Evolutionary conservation across 192 early-diverging fungal genomes (phyloP), one percentile per base, ranked within the genome.

Genomic region (Phlyctochytrium arcticum): DNA sequence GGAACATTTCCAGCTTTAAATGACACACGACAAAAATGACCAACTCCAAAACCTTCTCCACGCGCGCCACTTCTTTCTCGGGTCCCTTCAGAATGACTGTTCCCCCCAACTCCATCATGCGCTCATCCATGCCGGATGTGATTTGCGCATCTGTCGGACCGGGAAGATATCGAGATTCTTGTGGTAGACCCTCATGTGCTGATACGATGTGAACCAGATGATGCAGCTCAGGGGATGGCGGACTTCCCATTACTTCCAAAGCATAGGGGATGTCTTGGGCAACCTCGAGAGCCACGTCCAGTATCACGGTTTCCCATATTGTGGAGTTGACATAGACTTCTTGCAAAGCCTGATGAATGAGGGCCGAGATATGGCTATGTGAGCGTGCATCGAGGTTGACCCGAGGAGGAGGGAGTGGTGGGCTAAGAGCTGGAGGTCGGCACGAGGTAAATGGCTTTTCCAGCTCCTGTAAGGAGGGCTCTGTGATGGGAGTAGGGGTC

Each of bases 31-130:
- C 57, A 47, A 75, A 75, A 0, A 69, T 29, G 36, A 71, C 36
- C 26, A 75, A 60, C 23, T 75, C 60, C 53, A 71, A 65, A 30
- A 74, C 75, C 15, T 34, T 51, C 61, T 76, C 60, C 10, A 75
- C n/a, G 17, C 58, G 69, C 4, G 12, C 15, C 21, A 68, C n/a
- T 36, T 68, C 60, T 32, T 59, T 2, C 26, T 44, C 53, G 15
- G 32, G 29, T 27, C 72, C 72, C 4, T 57, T 27, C 46, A 75
- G 39, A 19, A 74, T 36, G 21, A 74, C 47, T 0, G 72, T 69
- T 15, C 70, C 72, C 6, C 72, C 72, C 8, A 75, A 37, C 17
- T 73, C 72, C 24, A 51, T 4, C 9, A 26, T 2, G 3, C 44
- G 19, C 4, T 15, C 21, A n/a, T 67, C 58, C 17, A 50, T 34